Conservation (phyloP, 192 early-diverging fungal species). For the Endogone sp. region DNA sequence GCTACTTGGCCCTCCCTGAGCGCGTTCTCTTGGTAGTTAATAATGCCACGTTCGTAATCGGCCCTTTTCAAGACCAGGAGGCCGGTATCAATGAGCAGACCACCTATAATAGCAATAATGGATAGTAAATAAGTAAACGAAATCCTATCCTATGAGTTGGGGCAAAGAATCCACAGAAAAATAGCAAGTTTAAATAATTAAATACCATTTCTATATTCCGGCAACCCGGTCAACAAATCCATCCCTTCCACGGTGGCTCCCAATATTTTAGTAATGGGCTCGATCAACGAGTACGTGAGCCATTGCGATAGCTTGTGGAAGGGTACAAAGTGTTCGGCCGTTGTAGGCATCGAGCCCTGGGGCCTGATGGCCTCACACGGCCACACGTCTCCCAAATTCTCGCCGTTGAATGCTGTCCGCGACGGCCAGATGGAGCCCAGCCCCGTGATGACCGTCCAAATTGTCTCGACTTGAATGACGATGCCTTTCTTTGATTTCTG, state of each 20-base stretch:
- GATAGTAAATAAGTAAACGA: not conserved
- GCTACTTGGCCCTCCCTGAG: slow-evolving; percentile 25
- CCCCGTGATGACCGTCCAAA: slow-evolving; percentile 83
- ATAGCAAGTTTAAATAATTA: too few species aligned
- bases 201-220: slow-evolving; percentile 76
- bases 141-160: not conserved
- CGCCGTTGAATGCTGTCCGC: slow-evolving; percentile 70
- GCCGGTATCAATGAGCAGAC: slow-evolving; percentile 83
- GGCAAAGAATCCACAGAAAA: too few species aligned
- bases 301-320: slow-evolving; percentile 97
- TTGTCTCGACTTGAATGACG: slow-evolving; percentile 53
- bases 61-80: slow-evolving; percentile 60
- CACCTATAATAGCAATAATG: slow-evolving; percentile 40
- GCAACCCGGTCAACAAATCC: slow-evolving; percentile 78
- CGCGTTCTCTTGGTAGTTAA: slow-evolving; percentile 42
- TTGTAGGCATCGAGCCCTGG: not conserved
- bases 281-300: slow-evolving; percentile 91
- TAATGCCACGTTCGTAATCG: slow-evolving; percentile 54
- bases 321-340: slow-evolving; percentile 48
- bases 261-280: slow-evolving; percentile 59
- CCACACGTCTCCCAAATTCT: slow-evolving; percentile 81
- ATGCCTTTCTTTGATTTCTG: slow-evolving; percentile 26
- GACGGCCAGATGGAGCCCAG: slow-evolving; percentile 83
- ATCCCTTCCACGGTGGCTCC: slow-evolving; percentile 45
- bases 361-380: slow-evolving; percentile 23